A percentile compares a stretch with the other conserved stretches of the same genome.
Evolutionary conservation across 345 rosid genomes (phyloP).

Genomic region (Heritiera littoralis): DNA sequence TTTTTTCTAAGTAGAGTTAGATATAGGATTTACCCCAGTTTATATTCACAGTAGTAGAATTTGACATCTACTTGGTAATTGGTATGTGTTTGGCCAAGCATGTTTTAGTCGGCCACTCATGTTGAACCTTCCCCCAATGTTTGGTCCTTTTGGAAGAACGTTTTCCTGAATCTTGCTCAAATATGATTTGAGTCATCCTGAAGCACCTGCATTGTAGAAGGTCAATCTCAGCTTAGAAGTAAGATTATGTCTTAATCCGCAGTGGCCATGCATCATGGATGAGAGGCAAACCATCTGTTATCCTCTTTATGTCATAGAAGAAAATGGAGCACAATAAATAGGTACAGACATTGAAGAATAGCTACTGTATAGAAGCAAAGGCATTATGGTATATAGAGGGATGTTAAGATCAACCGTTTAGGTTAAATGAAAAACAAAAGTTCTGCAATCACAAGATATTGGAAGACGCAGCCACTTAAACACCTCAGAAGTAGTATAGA

Average conservation of each 20-base stretch:
- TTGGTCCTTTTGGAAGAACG: neutral
- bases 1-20: neutral
- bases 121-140: slow-evolving; percentile 7
- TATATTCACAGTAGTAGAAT: neutral
- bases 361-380: neutral
- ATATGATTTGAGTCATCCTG: neutral
- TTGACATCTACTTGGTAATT: neutral
- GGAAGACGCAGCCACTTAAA: neutral
- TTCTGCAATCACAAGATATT: slow-evolving; percentile 1
- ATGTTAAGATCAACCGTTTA: neutral
- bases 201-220: slow-evolving; percentile 12
- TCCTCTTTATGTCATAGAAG: neutral
- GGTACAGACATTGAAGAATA: neutral
- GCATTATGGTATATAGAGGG: neutral
- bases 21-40: slow-evolving; percentile 9
- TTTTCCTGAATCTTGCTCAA: neutral
- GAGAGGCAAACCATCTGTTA: neutral
- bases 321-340: neutral
- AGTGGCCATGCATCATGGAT: neutral
- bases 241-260: neutral
- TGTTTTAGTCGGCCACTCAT: neutral
- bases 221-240: neutral
- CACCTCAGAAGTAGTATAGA: neutral
- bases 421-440: neutral
- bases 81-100: neutral